A percentile compares a stretch with the other conserved stretches of the same genome.
These are phyloP conservation scores for Gamarada debralockiae DNA, from an alignment of 495 filamentous ascomycete species.

Conservation along the genomic window DNA sequence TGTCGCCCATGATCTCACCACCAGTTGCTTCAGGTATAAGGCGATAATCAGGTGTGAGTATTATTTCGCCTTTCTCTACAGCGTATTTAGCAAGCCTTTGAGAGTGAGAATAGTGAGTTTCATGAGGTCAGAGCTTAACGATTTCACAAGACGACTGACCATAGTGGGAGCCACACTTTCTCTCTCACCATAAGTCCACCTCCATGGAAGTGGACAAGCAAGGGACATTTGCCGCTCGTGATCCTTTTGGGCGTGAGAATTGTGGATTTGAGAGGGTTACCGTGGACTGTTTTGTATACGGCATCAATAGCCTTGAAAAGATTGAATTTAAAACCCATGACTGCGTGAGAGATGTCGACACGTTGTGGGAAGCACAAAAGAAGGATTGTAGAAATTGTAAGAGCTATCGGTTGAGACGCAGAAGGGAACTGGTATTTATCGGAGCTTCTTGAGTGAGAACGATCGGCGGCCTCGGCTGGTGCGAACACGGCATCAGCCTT, in stretches of 20 bases:
- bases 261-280: background rate
- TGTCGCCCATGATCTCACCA: conserved; percentile 40
- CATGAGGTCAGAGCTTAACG: background rate
- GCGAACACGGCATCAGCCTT: no score
- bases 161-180: background rate
- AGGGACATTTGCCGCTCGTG: background rate
- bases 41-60: conserved; percentile 31
- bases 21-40: conserved; percentile 44
- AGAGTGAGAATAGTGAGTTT: background rate
- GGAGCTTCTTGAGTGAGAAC: no score
- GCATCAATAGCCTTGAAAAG: background rate
- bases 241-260: background rate
- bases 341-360: no score
- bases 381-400: no score
- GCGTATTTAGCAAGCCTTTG: background rate
- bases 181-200: background rate
- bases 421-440: no score
- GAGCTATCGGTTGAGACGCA: no score
- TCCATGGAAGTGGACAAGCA: background rate
- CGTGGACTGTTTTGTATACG: background rate
- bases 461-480: no score
- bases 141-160: background rate
- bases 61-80: conserved; percentile 15
- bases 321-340: background rate
- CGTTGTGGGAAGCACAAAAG: no score